phyloP scores from a whole-genome alignment of 352 stramenopile genomes.

The Phytophthora agathidicida region DNA sequence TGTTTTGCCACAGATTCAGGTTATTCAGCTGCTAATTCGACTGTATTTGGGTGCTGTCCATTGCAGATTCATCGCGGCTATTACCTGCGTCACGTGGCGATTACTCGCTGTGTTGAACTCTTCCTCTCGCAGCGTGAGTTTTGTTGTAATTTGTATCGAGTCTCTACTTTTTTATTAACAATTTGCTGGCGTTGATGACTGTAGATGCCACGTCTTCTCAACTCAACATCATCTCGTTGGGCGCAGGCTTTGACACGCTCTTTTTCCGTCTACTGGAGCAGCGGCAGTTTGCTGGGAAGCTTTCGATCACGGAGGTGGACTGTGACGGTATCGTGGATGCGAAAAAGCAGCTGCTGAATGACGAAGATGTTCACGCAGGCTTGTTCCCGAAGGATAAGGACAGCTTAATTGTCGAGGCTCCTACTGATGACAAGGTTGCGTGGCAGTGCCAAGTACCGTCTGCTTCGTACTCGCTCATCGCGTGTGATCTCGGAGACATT shows the following conservation, averaged over 20 bases:
- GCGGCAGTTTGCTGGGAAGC: slow-evolving; percentile 14
- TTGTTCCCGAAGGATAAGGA: slow-evolving; percentile 35
- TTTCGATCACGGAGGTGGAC: slow-evolving; percentile 67
- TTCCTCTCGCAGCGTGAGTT: slow-evolving; percentile 52
- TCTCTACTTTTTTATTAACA: slow-evolving; percentile 4
- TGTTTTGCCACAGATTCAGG: neutral
- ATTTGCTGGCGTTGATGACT: slow-evolving; percentile 5
- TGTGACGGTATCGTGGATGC: slow-evolving; percentile 55
- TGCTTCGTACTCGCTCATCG: slow-evolving; percentile 50
- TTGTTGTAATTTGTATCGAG: neutral
- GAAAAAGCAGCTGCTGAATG: slow-evolving; percentile 53
- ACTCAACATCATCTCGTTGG: slow-evolving; percentile 73
- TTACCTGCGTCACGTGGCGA: slow-evolving; percentile 68
- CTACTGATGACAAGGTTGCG: slow-evolving; percentile 8
- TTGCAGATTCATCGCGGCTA: slow-evolving; percentile 80
- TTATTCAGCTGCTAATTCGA: neutral
- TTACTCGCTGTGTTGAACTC: slow-evolving; percentile 54
- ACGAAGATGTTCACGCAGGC: slow-evolving; percentile 19
- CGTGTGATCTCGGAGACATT: slow-evolving; percentile 66
- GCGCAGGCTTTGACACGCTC: slow-evolving; percentile 76
- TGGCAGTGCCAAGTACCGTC: slow-evolving; percentile 32
- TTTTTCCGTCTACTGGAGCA: slow-evolving; percentile 66
- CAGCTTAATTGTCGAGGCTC: slow-evolving; percentile 6
- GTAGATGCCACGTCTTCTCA: slow-evolving; percentile 21
- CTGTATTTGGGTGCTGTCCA: neutral